Evolutionary conservation across 148 eudicot genomes (phyloP), one percentile per base, ranked within the genome.

Genomic region (Diospyros lotus): DNA sequence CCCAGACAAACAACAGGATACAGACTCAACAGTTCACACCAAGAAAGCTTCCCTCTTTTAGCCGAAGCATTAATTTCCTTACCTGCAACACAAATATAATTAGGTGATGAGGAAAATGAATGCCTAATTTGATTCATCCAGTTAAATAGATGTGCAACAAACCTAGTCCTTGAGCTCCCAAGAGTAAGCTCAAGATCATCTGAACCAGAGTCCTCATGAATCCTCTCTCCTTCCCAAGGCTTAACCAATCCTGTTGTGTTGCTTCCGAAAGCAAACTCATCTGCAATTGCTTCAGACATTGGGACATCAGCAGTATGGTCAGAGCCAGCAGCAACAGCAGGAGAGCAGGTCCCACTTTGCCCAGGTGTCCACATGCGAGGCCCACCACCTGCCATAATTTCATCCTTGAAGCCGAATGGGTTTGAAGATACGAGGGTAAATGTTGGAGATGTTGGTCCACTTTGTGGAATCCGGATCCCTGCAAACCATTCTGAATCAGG

Each of bases 101-200:
- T n/a, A 64, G 55, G 6, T 45, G 17, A 55, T 18, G 6, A 56
- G 65, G 2, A 9, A 55, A 55, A 72, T 46, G 15, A 28, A 44
- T 1, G 11, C 12, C 9, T 8, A 41, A 38, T 48, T 46, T 38
- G 42, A 9, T 0, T 11, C 2, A 5, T 18, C 5, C 38, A 50
- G 14, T 62, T 38, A 9, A 63, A 10, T 9, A 61, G 14, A 28
- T 4, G 58, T 42, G 45, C 61, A 76, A 66, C 82, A 11, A 65
- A 88, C 91, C 90, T 90, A 69, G 89, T 77, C 77, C 48, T 87
- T 8, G 96, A 85, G 83, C 79, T 83, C 55, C 93, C 93, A 53
- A 91, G 96, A 68, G 96, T 91, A 63, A 91, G 93, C 83, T 91
- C 93, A 58, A 91, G 88, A 74, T 87, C 96, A 75, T 89, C 90